Conservation (phyloP, 805 yeast genomes). For the Candida alai region DNA sequence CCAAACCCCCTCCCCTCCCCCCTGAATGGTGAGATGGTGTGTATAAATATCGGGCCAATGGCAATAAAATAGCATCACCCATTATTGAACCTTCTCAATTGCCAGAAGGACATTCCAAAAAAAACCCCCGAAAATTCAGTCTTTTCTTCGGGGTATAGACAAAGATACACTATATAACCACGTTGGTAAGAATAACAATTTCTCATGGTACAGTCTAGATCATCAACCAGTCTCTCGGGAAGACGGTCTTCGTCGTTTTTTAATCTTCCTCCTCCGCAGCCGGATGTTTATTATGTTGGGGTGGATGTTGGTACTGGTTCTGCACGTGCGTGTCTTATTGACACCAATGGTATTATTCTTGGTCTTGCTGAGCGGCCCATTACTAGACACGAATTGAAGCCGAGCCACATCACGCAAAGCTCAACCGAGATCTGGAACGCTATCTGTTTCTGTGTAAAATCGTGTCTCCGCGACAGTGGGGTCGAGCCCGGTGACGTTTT, state of each 20-base stretch:
- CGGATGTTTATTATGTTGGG: conserved; percentile 62
- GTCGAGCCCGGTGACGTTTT: conserved; percentile 63
- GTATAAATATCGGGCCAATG: no score
- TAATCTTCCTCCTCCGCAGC: conserved; percentile 38
- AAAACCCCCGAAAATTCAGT: no score
- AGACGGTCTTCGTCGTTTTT: conserved; percentile 39
- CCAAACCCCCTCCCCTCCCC: no score
- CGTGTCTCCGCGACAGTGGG: conserved; percentile 69
- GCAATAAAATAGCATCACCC: no score
- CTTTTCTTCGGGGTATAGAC: no score
- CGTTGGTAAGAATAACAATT: no score
- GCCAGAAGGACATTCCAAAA: no score
- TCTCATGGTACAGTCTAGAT: conserved; percentile 15
- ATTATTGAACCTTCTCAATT: no score
- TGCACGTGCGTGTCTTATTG: conserved; percentile 90
- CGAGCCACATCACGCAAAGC: conserved; percentile 78
- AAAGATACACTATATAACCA: no score
- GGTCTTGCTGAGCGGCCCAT: conserved; percentile 78
- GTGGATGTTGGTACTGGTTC: conserved; percentile 98
- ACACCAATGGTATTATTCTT: conserved; percentile 75
- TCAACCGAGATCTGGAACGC: conserved; percentile 90
- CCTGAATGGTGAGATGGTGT: no score
- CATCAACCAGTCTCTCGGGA: conserved; percentile 37
- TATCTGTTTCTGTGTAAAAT: conserved; percentile 76
- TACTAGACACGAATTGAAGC: conserved; percentile 69